Base-by-base conservation (phyloP, 2,329 filamentous ascomycete genomes). In the Diaporthe eres region DNA sequence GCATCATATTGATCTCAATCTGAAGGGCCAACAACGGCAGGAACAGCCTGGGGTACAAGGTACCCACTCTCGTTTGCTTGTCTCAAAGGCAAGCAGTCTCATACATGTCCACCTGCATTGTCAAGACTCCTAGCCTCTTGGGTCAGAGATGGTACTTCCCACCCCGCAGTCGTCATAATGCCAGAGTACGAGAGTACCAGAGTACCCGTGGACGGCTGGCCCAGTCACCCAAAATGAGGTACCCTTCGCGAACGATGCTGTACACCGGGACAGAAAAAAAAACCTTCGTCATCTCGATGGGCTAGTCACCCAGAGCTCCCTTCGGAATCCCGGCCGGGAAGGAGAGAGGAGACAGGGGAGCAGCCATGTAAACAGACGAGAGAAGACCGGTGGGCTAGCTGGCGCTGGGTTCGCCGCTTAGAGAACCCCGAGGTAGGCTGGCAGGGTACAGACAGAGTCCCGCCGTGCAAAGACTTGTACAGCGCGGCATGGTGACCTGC, bases 1-100 rank as follows among this genome's bases (percentile, higher is more conserved):
- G 71, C 71, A 72, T 72, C 71, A 72, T 72, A 15, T 42, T 72
- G 71, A 72, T 22, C 44, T 72, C 57, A 61, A 31, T 2, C 19
- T n/a, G 15, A 6, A 51, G 22, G 53, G 22, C 42, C 31, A 68
- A 25, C 63, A 68, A 68, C 47, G 47, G 10, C 63, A 68, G 19
- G 22, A 67, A 25, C 28, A 37, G 44, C 44, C 63, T 51, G 17
- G 63, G 63, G 63, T 51, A 67, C 44, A 17, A 25, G 31, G 63
- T 51, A 67, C 63, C 63, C 44, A 51, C 44, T 37, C 44, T 22
- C 10, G 10, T 37, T 25, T 68, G 63, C 47, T 51, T 53, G 44
- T 39, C 28, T 34, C 42, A 37, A 68, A 68, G 31, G 44, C 44
- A 68, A 68, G 47, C 47, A 25, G 63, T 51, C 44, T 47, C 19